Evolutionary conservation across 371 early-diverging fungal species (phyloP), one percentile per base, ranked within the genome.

Genomic region (Phascolomyces articulosus): DNA sequence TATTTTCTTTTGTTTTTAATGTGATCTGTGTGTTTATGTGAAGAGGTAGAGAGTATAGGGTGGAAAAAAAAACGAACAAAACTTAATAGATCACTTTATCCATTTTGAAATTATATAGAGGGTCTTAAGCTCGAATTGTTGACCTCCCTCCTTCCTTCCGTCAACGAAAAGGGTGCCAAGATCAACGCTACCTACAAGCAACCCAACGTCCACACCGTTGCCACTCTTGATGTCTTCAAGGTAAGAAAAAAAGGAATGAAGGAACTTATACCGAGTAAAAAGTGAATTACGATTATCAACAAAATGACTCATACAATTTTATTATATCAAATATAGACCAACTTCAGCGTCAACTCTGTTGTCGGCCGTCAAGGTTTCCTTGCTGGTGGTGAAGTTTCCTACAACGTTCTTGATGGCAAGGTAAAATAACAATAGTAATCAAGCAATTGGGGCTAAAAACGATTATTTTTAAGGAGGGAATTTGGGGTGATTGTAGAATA

Each of bases 371-470:
- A 95, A 60, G 96, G 96, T 64, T 90, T 93, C 82, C 78, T 95
- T 56, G 81, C 87, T 61, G 98, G 98, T 85, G 94, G 92, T 65
- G 97, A 97, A 78, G 90, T 93, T 59, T 91, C 90, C 60, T 96
- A 97, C 87, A 94, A 96, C 71, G 87, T 96, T 54, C 80, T 87
- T 71, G 91, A 91, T 71, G 92, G 93, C 62, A 87, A 90, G 71
- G 87, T 82, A 82, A 56, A 51, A 59, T 31, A 23, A 26, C 16
- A 4, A 44, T 13, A 8, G 4, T 4, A 18, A 44, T 13, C 4
- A 44, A 18, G 16, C 8, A 41, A 9, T 31, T 55, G 48, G 34
- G 47, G 31, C 28, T 3, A 49, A 28, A 41, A 58, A 21, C 10
- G 34, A 20, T 9, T n/a, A n/a, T n/a, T n/a, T n/a, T n/a, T n/a